phyloP scores from a whole-genome alignment of 192 early-diverging fungal species.

The Coemansia sp. region DNA sequence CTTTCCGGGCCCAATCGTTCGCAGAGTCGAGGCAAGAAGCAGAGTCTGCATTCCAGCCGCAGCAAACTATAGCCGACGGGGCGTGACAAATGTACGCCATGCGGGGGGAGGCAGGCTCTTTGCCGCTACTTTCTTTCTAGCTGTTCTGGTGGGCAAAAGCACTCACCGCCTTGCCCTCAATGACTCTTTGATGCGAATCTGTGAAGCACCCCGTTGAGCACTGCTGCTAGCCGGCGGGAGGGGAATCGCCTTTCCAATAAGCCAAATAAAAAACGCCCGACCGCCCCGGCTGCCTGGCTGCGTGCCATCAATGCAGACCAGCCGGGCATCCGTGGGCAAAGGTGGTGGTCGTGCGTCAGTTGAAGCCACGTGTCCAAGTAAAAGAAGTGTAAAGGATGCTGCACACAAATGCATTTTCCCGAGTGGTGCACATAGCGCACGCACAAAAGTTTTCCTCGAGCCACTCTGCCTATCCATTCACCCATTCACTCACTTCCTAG shows the following conservation, averaged over 20 bases:
- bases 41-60: neutral
- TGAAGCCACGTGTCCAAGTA: neutral
- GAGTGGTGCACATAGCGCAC: neutral
- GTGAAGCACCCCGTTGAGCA: no score
- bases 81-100: neutral
- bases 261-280: neutral
- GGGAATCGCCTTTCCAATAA: neutral
- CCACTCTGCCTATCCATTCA: neutral
- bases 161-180: no score
- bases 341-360: neutral
- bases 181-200: no score
- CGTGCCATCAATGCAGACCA: neutral
- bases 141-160: no score
- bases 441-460: neutral
- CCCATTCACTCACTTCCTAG: neutral
- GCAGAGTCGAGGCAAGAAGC: neutral
- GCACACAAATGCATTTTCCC: slow-evolving; percentile 8
- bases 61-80: neutral
- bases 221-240: no score
- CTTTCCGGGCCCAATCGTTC: neutral
- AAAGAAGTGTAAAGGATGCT: neutral
- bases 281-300: neutral
- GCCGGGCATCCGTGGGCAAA: neutral
- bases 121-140: no score
- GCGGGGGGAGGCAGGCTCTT: neutral